Evolutionary conservation across 306 rosid species (phyloP).

Genomic region (Dryas alaskensis): DNA sequence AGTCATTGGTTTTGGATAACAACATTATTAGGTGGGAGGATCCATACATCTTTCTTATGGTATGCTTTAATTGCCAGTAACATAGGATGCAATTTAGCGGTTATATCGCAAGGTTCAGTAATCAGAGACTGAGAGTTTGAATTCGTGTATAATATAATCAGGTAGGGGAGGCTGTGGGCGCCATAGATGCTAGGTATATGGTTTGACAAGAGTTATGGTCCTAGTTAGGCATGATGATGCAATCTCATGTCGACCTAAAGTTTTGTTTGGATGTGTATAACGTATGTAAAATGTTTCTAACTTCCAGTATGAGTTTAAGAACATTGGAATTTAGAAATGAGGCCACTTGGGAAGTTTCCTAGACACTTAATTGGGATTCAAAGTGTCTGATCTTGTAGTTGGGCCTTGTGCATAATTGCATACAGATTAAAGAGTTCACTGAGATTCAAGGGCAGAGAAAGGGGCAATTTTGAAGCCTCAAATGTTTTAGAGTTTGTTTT

Average conservation of each 20-base stretch:
- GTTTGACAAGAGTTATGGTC: neutral
- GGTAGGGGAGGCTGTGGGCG: neutral
- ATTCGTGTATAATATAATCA: neutral
- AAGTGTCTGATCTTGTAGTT: constrained; percentile 9
- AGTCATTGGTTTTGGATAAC: neutral
- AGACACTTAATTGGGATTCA: neutral
- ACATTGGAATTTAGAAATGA: neutral
- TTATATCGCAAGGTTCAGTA: neutral
- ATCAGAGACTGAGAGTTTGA: neutral
- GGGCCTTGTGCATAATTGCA: constrained; percentile 25
- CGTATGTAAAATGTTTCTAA: neutral
- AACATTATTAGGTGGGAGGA: neutral
- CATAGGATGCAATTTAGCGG: neutral
- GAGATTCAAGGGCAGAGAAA: constrained; percentile 14
- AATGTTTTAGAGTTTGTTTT: constrained; percentile 3
- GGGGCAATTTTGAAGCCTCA: constrained; percentile 25
- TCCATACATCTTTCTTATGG: neutral
- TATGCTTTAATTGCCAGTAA: neutral
- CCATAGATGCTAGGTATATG: neutral
- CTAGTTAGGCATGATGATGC: neutral
- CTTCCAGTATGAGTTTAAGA: neutral
- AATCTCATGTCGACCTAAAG: neutral
- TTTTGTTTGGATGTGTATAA: neutral
- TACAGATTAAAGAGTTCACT: constrained; percentile 6
- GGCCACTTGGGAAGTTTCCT: neutral